Conservation (phyloP, 1,284 basidiomycete genomes). For the Malassezia vespertilionis region DNA sequence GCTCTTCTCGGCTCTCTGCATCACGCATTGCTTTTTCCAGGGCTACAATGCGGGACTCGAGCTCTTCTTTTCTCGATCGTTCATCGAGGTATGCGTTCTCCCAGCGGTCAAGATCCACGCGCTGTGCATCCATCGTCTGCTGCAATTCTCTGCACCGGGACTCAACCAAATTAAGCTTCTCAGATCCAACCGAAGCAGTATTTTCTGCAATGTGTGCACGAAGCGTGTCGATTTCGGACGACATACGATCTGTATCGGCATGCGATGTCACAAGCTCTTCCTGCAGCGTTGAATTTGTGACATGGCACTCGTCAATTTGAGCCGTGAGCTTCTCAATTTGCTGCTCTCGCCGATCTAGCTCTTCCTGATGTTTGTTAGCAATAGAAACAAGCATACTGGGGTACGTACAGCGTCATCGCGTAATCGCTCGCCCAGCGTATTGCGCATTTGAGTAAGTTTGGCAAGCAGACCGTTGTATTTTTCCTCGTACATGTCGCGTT, state of each 20-base stretch:
- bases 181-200: slow-evolving; percentile 18
- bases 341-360: slow-evolving; percentile 38
- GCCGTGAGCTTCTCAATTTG: slow-evolving; percentile 35
- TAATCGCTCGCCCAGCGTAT: slow-evolving; percentile 82
- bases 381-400: neutral
- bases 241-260: slow-evolving; percentile 24
- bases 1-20: slow-evolving; percentile 33
- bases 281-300: slow-evolving; percentile 5
- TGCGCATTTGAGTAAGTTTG: slow-evolving; percentile 85
- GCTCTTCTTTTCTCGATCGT: slow-evolving; percentile 32
- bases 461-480: slow-evolving; percentile 77
- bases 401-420: slow-evolving; percentile 83
- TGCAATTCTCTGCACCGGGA: slow-evolving; percentile 21
- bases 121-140: slow-evolving; percentile 26
- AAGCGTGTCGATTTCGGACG: slow-evolving; percentile 20
- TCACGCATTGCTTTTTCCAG: slow-evolving; percentile 43
- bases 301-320: slow-evolving; percentile 11
- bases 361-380: slow-evolving; percentile 30
- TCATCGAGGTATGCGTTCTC: slow-evolving; percentile 24
- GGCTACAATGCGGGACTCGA: slow-evolving; percentile 60
- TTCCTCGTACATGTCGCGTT: slow-evolving; percentile 70
- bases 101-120: slow-evolving; percentile 26
- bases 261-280: slow-evolving; percentile 26
- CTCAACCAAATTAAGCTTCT: slow-evolving; percentile 23
- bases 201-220: slow-evolving; percentile 26